Evolutionary conservation across 2,329 filamentous ascomycete genomes (phyloP), one percentile per base, ranked within the genome.

Genomic region (Sarocladium strictum): DNA sequence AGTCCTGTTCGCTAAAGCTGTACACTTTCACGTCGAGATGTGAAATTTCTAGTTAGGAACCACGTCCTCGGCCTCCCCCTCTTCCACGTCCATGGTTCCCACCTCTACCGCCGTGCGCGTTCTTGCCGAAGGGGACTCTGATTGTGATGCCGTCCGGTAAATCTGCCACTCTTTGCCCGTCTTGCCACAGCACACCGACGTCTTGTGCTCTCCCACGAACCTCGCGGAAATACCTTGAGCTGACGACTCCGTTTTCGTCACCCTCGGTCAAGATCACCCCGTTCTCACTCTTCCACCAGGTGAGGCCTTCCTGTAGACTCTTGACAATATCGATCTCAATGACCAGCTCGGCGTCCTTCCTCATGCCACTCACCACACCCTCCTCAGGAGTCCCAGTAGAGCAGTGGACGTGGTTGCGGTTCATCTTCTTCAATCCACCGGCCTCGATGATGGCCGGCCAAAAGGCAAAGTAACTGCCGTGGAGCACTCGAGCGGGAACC

Each of bases 331-430:
- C 84, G 55, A 96, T 74, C 69, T 89, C 89, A 26, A 97, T 79
- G 58, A 96, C 65, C 38, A 95, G 71, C 70, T 94, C 86, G 5
- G 89, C 87, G 66, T 84, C 90, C 60, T 64, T 76, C 21, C 93
- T 77, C 89, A 96, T 95, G 1, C 91, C 91, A 37, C 86, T 90
- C 23, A 93, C 80, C 2, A 92, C 87, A 2, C 64, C 69, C 12
- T 70, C 71, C 51, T 71, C 74, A 0, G 88, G 84, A 12, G 92
- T 73, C 0, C 89, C 90, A 5, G 84, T 83, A 2, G 89, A 89
- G 66, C 94, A 96, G 71, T 99, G 94, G 26, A 97, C 86, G 65
- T 97, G 93, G 59, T 88, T 95, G 54, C 94, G 73, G 0, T 76
- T 77, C 94, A 97, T 97, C 56, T 79, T 80, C 61, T 82, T 84